Conservation (phyloP, 495 filamentous ascomycete genomes). For the Daldinia grandis region DNA sequence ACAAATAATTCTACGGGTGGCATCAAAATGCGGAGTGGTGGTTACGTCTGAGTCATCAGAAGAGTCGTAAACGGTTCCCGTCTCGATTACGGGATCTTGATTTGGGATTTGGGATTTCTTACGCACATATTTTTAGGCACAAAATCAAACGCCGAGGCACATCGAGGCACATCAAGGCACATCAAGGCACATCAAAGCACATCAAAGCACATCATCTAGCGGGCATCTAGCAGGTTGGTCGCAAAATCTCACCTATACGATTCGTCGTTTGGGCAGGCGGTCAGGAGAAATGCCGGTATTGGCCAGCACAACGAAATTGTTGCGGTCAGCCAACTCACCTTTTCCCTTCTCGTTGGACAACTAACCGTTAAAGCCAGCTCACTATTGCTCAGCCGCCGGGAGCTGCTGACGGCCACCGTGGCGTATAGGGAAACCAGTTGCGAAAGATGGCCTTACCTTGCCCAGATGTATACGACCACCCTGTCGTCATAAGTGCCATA, state of each 20-base stretch:
- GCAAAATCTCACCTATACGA: slow-evolving; percentile 39
- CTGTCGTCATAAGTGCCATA: slow-evolving; percentile 21
- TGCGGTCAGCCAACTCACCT: slow-evolving; percentile 46
- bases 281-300: slow-evolving; percentile 46
- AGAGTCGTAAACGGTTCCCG: slow-evolving; percentile 24
- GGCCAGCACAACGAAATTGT: slow-evolving; percentile 36
- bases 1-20: slow-evolving; percentile 29
- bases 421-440: slow-evolving; percentile 38
- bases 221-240: slow-evolving; percentile 17
- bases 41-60: slow-evolving; percentile 46
- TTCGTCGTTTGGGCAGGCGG: slow-evolving; percentile 35
- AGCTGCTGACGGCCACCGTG: slow-evolving; percentile 36
- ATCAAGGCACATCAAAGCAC: slow-evolving; percentile 25
- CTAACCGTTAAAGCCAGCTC: slow-evolving; percentile 22
- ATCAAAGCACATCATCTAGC: background rate
- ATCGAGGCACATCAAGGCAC: slow-evolving; percentile 11
- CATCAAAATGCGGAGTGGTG: slow-evolving; percentile 37
- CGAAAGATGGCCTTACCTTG: slow-evolving; percentile 26
- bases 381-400: slow-evolving; percentile 31
- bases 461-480: slow-evolving; percentile 1
- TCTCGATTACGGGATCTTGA: slow-evolving; percentile 36
- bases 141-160: slow-evolving; percentile 44
- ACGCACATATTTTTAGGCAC: slow-evolving; percentile 36
- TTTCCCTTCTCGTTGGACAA: slow-evolving; percentile 22
- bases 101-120: slow-evolving; percentile 39